These are phyloP conservation scores for Ogataea corticis DNA, from an alignment of 805 yeast species.

Conservation along the genomic window DNA sequence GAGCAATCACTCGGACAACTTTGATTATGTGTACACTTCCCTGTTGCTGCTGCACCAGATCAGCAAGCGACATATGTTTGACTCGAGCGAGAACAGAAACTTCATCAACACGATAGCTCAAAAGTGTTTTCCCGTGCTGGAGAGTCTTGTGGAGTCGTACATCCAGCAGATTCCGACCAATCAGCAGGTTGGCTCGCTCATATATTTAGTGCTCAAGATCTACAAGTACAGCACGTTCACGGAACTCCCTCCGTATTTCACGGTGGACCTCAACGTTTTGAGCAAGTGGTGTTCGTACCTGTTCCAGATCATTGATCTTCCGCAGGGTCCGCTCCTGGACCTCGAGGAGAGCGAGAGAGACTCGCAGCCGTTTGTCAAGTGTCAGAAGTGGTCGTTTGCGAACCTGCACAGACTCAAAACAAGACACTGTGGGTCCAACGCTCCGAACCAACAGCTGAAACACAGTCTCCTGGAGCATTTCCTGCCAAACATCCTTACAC, in stretches of 20 bases:
- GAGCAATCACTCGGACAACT: conserved; percentile 40
- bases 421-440: conserved; percentile 46
- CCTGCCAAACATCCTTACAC: conserved; percentile 67
- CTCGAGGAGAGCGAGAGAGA: conserved; percentile 48
- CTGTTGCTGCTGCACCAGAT: conserved; percentile 70
- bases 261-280: conserved; percentile 47
- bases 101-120: conserved; percentile 54
- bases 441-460: conserved; percentile 12
- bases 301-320: conserved; percentile 56
- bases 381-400: conserved; percentile 84
- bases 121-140: conserved; percentile 63
- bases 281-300: conserved; percentile 73
- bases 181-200: conserved; percentile 58
- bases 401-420: conserved; percentile 67
- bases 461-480: conserved; percentile 53
- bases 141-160: conserved; percentile 55
- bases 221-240: conserved; percentile 75
- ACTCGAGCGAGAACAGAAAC: conserved; percentile 48
- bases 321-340: conserved; percentile 41
- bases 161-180: conserved; percentile 27
- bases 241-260: conserved; percentile 65
- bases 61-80: conserved; percentile 71
- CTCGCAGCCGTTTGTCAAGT: conserved; percentile 57
- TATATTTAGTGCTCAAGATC: conserved; percentile 69
- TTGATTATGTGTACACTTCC: conserved; percentile 58